Base-by-base conservation (phyloP, 495 filamentous ascomycete genomes). In the Sordaria brevicollis region DNA sequence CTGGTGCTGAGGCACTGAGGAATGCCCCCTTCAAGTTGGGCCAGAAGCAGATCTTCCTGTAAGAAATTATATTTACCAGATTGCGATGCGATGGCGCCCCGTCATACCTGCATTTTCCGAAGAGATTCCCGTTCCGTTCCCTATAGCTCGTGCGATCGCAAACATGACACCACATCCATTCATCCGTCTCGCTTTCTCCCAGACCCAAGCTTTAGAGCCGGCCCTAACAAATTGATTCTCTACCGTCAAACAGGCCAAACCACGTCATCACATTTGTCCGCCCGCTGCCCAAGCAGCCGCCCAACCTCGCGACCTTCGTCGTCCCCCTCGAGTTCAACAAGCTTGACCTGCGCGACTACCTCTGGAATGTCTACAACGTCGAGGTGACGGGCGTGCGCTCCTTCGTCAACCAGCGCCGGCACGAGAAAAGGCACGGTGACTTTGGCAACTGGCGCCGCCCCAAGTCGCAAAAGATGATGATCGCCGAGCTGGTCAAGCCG, bases 241-340 rank as follows among this genome's bases (percentile, higher is more conserved):
- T 5, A 25, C 62, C 35, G 39, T 1, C 38, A 38, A n/a, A n/a
- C 74, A 97, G 93, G 68, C 94, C 93, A 38, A 87, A 90, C 76
- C 91, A 94, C 81, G 86, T 85, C 62, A 79, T 97, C 75, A 86
- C 90, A 71, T 87, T 97, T 71, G 81, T 94, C 75, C 90, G 89
- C 70, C 79, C 79, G 21, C 91, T 87, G 35, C 85, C 87, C 36
- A 85, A 84, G 74, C 88, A 91, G 74, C 89, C 90, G 33, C 86
- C 93, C 34, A 90, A 87, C 79, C 91, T 89, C 74, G 94, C 93
- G 65, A 87, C 88, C 66, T 97, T 97, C 86, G 82, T 86, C 75
- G 93, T 96, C 54, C 93, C 93, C 17, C 86, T 97, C 75, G 88
- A 86, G 71, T 90, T 96, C 84, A 93, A 91, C 86, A 97, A 97